Evolutionary conservation across 306 rosid species (phyloP).

Genomic region (Abrus pulchellus): DNA sequence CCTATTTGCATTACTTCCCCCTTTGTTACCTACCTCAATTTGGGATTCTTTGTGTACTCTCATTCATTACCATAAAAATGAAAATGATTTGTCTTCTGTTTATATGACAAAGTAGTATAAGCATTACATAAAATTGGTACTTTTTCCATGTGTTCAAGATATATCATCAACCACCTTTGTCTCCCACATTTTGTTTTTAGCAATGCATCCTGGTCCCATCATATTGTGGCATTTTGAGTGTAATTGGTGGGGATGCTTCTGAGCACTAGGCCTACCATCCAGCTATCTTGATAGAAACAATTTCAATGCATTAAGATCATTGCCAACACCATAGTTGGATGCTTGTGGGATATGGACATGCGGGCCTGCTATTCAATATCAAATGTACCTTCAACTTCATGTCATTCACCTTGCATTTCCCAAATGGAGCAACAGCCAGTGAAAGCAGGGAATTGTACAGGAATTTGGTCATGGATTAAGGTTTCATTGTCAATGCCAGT

Average conservation of each 20-base stretch:
- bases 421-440: conserved; percentile 36
- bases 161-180: conserved; percentile 38
- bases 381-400: conserved; percentile 38
- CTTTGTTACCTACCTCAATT: conserved; percentile 47
- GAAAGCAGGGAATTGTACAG: conserved; percentile 39
- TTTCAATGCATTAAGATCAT: conserved; percentile 56
- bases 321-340: conserved; percentile 57
- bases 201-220: conserved; percentile 46
- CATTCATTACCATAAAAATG: conserved; percentile 56
- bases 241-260: conserved; percentile 56
- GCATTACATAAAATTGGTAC: conserved; percentile 38
- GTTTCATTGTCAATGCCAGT: conserved; percentile 50
- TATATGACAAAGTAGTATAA: conserved; percentile 47
- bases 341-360: conserved; percentile 50
- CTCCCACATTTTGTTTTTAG: conserved; percentile 34
- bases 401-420: conserved; percentile 33
- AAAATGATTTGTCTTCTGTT: conserved; percentile 45
- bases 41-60: conserved; percentile 57
- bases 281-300: conserved; percentile 56
- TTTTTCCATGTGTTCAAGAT: conserved; percentile 41
- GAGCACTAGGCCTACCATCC: conserved; percentile 50
- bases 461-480: conserved; percentile 43
- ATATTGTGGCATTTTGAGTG: conserved; percentile 43
- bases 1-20: conserved; percentile 38
- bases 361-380: conserved; percentile 48